These are phyloP conservation scores for Cenchrus americanus DNA, from an alignment of 176 grass and related monocot species.

Conservation along the genomic window DNA sequence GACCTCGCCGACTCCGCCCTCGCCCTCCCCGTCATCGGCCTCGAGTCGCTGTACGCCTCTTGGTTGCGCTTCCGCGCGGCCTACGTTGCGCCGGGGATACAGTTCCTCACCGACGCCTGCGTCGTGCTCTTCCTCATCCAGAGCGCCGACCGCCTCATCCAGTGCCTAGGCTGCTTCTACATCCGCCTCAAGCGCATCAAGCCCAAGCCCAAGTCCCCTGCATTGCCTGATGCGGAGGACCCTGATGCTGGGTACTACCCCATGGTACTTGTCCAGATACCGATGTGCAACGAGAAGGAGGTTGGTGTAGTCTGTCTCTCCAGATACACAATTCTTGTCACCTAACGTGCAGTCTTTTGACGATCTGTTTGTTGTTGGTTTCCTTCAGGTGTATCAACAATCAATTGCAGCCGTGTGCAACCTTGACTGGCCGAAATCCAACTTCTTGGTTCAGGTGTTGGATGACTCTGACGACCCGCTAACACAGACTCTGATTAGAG, in stretches of 20 bases:
- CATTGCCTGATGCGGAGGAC: slow-evolving; percentile 62
- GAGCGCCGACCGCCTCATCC: slow-evolving; percentile 86
- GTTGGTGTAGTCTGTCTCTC: slow-evolving; percentile 40
- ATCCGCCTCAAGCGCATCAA: slow-evolving; percentile 86
- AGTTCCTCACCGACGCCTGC: slow-evolving; percentile 91
- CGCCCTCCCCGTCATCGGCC: slow-evolving; percentile 53
- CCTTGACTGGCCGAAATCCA: slow-evolving; percentile 96
- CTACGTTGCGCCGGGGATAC: slow-evolving; percentile 82
- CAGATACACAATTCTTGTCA: slow-evolving; percentile 15
- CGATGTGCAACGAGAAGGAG: slow-evolving; percentile 99
- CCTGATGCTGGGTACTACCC: slow-evolving; percentile 68
- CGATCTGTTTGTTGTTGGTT: slow-evolving; percentile 34
- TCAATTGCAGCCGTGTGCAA: slow-evolving; percentile 98
- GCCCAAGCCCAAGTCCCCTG: slow-evolving; percentile 52
- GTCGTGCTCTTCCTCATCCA: slow-evolving; percentile 96
- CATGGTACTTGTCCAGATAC: slow-evolving; percentile 97
- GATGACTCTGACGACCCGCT: slow-evolving; percentile 89
- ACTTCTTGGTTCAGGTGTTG: slow-evolving; percentile 92
- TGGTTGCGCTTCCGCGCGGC: slow-evolving; percentile 79
- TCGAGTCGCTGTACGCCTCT: slow-evolving; percentile 71
- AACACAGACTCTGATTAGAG: slow-evolving; percentile 79
- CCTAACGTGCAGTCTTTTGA: slow-evolving; percentile 31
- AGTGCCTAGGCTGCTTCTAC: slow-evolving; percentile 94
- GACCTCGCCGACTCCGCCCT: slow-evolving; percentile 56
- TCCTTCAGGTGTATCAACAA: slow-evolving; percentile 89